Evolutionary conservation across 140 eudicot genomes (phyloP).

Genomic region (Cichorium intybus): DNA sequence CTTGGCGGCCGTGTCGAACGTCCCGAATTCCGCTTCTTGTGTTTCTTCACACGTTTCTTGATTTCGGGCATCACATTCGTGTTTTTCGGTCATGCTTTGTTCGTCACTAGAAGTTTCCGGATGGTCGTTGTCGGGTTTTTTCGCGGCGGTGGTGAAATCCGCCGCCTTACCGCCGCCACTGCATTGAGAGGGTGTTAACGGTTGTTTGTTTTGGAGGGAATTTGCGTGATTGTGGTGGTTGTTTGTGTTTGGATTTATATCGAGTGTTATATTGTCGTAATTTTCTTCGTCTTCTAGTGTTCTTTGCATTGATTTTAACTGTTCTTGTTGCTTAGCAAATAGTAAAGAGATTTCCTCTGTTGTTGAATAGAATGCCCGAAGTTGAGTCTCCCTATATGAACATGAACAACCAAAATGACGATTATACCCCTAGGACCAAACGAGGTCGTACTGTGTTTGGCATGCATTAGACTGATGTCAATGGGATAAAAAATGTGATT

Average conservation of each 20-base stretch:
- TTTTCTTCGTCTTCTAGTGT: conserved; percentile 95
- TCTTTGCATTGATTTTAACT: conserved; percentile 86
- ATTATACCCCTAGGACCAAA: neutral
- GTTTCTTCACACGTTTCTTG: conserved; percentile 71
- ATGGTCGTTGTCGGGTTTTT: conserved; percentile 25
- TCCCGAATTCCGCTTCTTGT: conserved; percentile 75
- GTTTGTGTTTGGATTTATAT: conserved; percentile 37
- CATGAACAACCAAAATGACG: conserved; percentile 1
- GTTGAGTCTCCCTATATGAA: conserved; percentile 77
- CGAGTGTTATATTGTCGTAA: conserved; percentile 65
- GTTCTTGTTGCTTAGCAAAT: conserved; percentile 94
- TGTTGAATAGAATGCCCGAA: conserved; percentile 93
- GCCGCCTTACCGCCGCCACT: conserved; percentile 39
- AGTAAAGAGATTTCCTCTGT: conserved; percentile 81
- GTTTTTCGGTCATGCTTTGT: conserved; percentile 77
- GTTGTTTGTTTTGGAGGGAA: conserved; percentile 37
- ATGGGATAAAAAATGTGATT: neutral
- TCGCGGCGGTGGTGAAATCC: conserved; percentile 42
- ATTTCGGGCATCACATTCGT: conserved; percentile 62
- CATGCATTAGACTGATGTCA: too few species aligned
- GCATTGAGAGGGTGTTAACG: conserved; percentile 33
- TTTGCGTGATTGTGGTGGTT: conserved; percentile 27
- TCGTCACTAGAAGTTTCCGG: conserved; percentile 58
- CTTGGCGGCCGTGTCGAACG: conserved; percentile 40
- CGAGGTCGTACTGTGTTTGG: too few species aligned